Evolutionary conservation across 495 filamentous ascomycete species (phyloP).

Genomic region (Aspergillus heteromorphus): DNA sequence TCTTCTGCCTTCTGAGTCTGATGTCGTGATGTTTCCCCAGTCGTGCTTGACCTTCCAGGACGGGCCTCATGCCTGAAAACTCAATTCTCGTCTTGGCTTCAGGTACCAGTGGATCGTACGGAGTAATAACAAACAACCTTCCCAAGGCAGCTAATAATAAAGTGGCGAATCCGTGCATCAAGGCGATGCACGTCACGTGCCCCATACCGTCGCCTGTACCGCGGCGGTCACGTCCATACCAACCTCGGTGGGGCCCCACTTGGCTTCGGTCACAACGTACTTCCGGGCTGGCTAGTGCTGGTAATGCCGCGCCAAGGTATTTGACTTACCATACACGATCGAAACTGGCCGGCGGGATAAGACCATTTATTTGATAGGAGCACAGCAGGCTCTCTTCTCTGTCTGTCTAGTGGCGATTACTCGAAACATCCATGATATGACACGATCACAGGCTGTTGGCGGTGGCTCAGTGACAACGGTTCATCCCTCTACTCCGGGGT

Average conservation of each 20-base stretch:
- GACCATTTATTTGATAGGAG: neutral
- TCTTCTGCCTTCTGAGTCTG: neutral
- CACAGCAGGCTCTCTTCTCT: neutral
- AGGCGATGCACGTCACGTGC: slow-evolving; percentile 6
- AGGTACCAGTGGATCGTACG: slow-evolving; percentile 14
- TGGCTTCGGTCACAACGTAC: slow-evolving; percentile 1
- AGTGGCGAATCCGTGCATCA: slow-evolving; percentile 11
- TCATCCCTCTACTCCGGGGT: neutral
- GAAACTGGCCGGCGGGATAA: slow-evolving; percentile 3
- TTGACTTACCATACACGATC: slow-evolving; percentile 8
- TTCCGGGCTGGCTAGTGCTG: neutral
- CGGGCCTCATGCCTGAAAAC: slow-evolving; percentile 4
- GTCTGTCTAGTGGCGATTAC: neutral
- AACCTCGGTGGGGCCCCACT: neutral
- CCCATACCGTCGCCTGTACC: neutral
- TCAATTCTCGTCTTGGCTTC: slow-evolving; percentile 7
- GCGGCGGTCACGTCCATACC: neutral
- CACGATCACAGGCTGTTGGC: neutral
- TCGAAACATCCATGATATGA: slow-evolving; percentile 2
- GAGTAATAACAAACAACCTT: neutral
- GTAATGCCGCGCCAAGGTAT: slow-evolving; percentile 1
- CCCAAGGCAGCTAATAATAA: slow-evolving; percentile 13
- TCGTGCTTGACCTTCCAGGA: neutral
- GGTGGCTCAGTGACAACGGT: neutral
- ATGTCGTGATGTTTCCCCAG: neutral